Conservation (phyloP, 805 yeast genomes). For the Metschnikowia peoriensis region DNA sequence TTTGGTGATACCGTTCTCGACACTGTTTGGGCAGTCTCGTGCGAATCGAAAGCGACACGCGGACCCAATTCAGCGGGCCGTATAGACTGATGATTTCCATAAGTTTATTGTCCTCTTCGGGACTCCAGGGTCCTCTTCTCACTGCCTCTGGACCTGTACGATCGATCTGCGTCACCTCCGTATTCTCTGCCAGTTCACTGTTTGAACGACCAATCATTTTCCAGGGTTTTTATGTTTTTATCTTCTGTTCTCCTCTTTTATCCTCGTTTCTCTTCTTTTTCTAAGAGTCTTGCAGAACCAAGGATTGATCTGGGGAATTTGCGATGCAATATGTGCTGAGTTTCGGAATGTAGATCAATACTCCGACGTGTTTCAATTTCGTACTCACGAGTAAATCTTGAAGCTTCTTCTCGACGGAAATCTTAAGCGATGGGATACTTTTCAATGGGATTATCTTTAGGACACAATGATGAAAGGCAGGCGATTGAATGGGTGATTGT, state of each 20-base stretch:
- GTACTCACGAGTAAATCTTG: too few relatives aligned
- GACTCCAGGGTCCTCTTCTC: conserved; percentile 87
- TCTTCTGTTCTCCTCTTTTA: too few relatives aligned
- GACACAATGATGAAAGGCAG: too few relatives aligned
- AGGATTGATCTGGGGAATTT: too few relatives aligned
- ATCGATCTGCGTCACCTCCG: background rate
- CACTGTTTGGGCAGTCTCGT: conserved; percentile 90
- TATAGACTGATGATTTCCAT: conserved; percentile 64
- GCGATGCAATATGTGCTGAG: too few relatives aligned
- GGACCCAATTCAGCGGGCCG: conserved; percentile 89
- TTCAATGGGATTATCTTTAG: too few relatives aligned
- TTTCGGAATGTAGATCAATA: too few relatives aligned
- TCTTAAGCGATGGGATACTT: too few relatives aligned
- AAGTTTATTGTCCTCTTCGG: conserved; percentile 74
- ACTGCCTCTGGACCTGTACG: conserved; percentile 17
- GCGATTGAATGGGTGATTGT: background rate
- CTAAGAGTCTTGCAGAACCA: too few relatives aligned
- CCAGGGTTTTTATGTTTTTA: background rate
- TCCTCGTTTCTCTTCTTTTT: too few relatives aligned
- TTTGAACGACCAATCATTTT: background rate
- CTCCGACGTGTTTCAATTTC: too few relatives aligned
- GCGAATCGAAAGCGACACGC: conserved; percentile 68
- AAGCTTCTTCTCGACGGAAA: too few relatives aligned
- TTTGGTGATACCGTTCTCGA: conserved; percentile 88
- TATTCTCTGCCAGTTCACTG: background rate